Evolutionary conservation across 23 red algal species (phyloP), one percentile per base, ranked within the genome.

Genomic region (Agarophyton chilense): DNA sequence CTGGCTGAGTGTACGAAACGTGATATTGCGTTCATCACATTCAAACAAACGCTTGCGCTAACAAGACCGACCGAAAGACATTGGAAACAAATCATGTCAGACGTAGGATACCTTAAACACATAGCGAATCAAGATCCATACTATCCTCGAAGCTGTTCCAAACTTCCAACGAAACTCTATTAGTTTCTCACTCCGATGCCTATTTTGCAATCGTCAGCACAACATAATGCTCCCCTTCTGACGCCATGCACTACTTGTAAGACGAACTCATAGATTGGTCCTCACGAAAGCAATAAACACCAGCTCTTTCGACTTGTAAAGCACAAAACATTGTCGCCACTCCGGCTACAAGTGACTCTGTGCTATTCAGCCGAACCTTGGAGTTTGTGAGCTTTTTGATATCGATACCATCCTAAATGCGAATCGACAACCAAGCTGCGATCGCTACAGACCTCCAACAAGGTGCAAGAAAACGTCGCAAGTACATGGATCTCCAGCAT

Each of bases 401-500:
- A 21, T 2, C 5, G 1, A 2, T 2, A 32, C 43, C 71, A 2
- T 25, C 71, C 19, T 16, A 33, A 2, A 19, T 76, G 18, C 2
- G 14, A 32, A 31, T 76, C 10, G 71, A 76, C 25, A 76, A 76
- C 18, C 71, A 76, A 52, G 71, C 71, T 1, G 71, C 71, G 10
- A 76, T 49, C 25, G 12, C 8, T 7, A 26, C 39, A 33, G 33
- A 33, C 3, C 16, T 8, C 36, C 3, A 76, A 5, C 14, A 17
- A 39, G 41, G 71, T 2, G 43, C 41, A 47, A 10, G 36, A 4
- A 76, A 76, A 49, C 71, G 71, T 5, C 36, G 71, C 4, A 76
- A 76, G 26, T 76, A 25, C 71, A 76, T 76, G 2, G 71, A 76
- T 39, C 71, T 76, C 4, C 71, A 25, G 2, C 71, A 76, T 29